Evolutionary conservation across 78 protist species (phyloP), one percentile per base, ranked within the genome.

Genomic region (Dictyostelium citrinum): DNA sequence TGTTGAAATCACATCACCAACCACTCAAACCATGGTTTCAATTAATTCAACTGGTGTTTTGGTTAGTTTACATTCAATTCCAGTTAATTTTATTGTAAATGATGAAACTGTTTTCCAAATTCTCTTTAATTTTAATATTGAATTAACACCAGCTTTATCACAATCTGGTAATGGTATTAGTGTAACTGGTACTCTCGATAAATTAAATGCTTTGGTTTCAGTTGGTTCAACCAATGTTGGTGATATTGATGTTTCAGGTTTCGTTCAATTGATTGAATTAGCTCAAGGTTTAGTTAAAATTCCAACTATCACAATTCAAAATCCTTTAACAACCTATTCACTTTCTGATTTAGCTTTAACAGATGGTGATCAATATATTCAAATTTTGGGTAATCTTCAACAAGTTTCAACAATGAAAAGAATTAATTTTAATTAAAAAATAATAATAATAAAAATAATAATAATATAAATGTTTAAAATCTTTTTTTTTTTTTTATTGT

Each of bases 201-300:
- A 8, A 74, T 14, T 74, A 22, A 22, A 9, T 35, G 24, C 31
- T 22, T 39, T 12, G 7, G 45, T 45, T 14, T 3, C 29, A 35
- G 31, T 77, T n/a, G 43, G 12, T 22, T 46, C 35, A 46, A n/a
- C 83, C 27, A 77, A 2, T 49, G 83, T 77, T 46, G 83, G 83
- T 46, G 22, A n/a, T 46, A 61, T 77, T 4, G 83, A 77, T 77
- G 29, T 29, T 6, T 16, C 37, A 45, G 83, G 83, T 46, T 82
- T 82, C 46, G 31, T 33, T 39, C 80, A 82, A 64, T 7, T 77
- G 2, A 46, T 77, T 46, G 55, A 77, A 77, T 46, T 77, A 22
- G 20, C 37, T 5, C 80, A 74, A 74, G 29, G 58, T 74, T 33
- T 74, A 20, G 14, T 74, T 22, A 20, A 33, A 74, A 20, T 74